phyloP scores from a whole-genome alignment of 179 eudicot species.

The Actinidia polygama region DNA sequence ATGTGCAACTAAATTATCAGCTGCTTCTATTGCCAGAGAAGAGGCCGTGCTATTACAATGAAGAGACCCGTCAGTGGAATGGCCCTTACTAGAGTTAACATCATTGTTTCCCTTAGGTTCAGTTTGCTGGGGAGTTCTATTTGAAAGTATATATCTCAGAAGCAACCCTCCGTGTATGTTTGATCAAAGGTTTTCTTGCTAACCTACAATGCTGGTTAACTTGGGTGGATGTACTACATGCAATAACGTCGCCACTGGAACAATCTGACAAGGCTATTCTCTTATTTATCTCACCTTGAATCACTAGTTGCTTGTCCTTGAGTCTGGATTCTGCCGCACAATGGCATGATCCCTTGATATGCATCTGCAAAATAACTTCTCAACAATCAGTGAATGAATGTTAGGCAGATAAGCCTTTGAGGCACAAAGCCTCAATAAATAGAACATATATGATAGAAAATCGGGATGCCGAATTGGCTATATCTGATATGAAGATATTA shows the following conservation, averaged over 20 bases:
- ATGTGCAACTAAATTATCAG: slow-evolving; percentile 12
- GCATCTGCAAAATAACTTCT: slow-evolving; percentile 36
- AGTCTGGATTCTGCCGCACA: slow-evolving; percentile 42
- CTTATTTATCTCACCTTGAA: slow-evolving; percentile 42
- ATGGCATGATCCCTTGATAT: slow-evolving; percentile 53
- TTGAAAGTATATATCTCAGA: slow-evolving; percentile 38
- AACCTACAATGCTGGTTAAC: neutral
- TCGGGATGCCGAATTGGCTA: neutral
- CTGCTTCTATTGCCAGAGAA: slow-evolving; percentile 12
- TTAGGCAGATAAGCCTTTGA: neutral
- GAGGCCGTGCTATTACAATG: neutral
- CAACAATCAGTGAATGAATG: neutral
- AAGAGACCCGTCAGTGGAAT: neutral
- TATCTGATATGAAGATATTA: neutral
- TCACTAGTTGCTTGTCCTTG: slow-evolving; percentile 38
- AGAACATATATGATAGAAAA: neutral
- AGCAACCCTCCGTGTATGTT: slow-evolving; percentile 45
- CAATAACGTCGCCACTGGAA: slow-evolving; percentile 14
- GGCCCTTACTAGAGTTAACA: slow-evolving; percentile 3
- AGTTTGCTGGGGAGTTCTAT: slow-evolving; percentile 6
- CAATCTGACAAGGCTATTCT: slow-evolving; percentile 47
- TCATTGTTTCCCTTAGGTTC: slow-evolving; percentile 1
- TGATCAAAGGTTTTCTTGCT: slow-evolving; percentile 43
- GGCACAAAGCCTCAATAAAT: neutral
- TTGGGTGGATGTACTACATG: slow-evolving; percentile 6